phyloP scores from a whole-genome alignment of 495 filamentous ascomycete species.

The Penicillium roqueforti region DNA sequence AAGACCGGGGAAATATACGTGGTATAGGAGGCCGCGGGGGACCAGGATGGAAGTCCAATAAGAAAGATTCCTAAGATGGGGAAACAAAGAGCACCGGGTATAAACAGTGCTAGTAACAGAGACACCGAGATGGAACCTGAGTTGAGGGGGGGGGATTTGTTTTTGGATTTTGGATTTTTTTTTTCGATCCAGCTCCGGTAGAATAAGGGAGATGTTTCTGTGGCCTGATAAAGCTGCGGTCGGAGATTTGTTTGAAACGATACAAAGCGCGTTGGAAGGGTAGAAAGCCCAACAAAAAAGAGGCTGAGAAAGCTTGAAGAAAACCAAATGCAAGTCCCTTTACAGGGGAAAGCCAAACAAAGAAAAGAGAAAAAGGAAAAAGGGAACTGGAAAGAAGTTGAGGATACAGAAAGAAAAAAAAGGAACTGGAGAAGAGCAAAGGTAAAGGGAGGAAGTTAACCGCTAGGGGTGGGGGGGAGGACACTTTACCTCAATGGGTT shows the following conservation, averaged over 20 bases:
- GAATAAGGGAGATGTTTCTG: background rate
- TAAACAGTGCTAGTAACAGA: constrained; percentile 7
- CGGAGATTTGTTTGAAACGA: constrained; percentile 9
- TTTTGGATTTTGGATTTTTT: background rate
- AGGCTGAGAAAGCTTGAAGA: constrained; percentile 9
- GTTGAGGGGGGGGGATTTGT: background rate
- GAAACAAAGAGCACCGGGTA: constrained; percentile 15
- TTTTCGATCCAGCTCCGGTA: background rate
- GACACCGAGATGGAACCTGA: background rate
- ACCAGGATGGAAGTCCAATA: constrained; percentile 4
- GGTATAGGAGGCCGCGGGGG: constrained; percentile 14
- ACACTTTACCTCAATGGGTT: constrained; percentile 27
- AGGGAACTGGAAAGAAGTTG: constrained; percentile 16
- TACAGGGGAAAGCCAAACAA: constrained; percentile 4
- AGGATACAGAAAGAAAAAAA: constrained; percentile 20
- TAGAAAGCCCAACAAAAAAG: constrained; percentile 7
- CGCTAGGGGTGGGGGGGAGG: constrained; percentile 35
- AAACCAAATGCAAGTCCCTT: constrained; percentile 14
- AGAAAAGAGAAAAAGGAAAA: constrained; percentile 16
- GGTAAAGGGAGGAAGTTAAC: constrained; percentile 27
- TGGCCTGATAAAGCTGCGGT: constrained; percentile 1
- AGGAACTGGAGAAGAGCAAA: constrained; percentile 12
- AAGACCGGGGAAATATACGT: constrained; percentile 7
- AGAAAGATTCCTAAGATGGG: constrained; percentile 6
- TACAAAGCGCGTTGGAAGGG: constrained; percentile 4